A percentile compares a stretch with the other conserved stretches of the same genome.
These are phyloP conservation scores for Stagonosporopsis rhizophila DNA, from an alignment of 2,329 filamentous ascomycete species.

Conservation along the genomic window DNA sequence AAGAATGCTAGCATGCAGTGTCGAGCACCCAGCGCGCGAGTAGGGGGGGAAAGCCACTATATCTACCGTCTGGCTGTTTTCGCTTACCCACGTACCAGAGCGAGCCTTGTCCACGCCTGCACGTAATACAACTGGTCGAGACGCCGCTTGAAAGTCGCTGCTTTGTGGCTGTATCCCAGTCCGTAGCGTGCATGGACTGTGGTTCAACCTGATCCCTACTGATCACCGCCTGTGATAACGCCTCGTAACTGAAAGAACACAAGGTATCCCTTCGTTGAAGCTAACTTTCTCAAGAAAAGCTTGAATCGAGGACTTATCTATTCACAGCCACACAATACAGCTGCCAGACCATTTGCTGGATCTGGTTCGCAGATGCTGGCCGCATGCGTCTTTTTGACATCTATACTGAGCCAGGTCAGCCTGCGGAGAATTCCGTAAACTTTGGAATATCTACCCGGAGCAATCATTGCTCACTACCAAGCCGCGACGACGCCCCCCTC, in stretches of 20 bases:
- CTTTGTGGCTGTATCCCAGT: slow-evolving; percentile 3
- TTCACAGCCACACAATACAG: not conserved
- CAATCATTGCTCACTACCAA: not conserved
- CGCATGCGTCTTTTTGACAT: not conserved
- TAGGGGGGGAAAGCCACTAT: slow-evolving; percentile 12
- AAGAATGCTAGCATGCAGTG: not conserved
- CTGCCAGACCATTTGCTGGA: not conserved
- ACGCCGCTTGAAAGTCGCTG: slow-evolving; percentile 6
- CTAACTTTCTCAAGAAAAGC: not conserved
- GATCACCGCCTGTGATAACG: not conserved
- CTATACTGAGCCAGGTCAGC: too few relatives aligned
- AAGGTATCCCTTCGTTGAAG: not conserved
- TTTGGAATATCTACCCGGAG: not conserved
- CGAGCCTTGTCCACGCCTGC: slow-evolving; percentile 10
- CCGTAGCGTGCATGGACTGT: not conserved
- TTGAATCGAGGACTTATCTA: not conserved
- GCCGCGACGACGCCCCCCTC: not conserved
- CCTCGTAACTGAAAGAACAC: not conserved
- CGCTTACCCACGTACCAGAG: slow-evolving; percentile 17
- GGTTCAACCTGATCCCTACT: not conserved
- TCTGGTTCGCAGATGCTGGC: not conserved
- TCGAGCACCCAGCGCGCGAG: not conserved
- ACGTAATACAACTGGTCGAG: slow-evolving; percentile 11
- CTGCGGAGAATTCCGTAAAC: not conserved
- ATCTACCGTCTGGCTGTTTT: slow-evolving; percentile 10